Evolutionary conservation across 176 grass and related monocot genomes (phyloP), one percentile per base, ranked within the genome.

Genomic region (Chrysopogon serrulatus): DNA sequence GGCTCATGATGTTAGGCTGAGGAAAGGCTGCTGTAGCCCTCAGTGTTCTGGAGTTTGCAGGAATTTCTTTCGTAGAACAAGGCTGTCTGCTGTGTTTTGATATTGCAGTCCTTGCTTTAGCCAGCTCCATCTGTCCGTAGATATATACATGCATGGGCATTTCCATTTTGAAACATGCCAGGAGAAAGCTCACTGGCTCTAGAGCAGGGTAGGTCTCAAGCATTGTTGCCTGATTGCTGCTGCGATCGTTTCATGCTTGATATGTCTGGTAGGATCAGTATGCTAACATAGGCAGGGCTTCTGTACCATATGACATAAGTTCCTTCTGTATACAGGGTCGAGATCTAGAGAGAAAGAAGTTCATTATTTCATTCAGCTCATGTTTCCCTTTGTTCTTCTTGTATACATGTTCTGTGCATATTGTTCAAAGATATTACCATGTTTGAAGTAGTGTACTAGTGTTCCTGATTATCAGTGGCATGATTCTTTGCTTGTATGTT

Each of bases 221-320:
- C 80, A 76, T 87, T 26, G 24, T 61, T 70, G 74, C 16, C 27
- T 68, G 79, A 87, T 87, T 83, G 74, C 74, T 87, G 70, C 68
- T 87, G 69, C 69, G 9, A 91, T 87, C 76, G 45, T 83, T 68
- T 39, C 49, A 68, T 91, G 89, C 85, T 91, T 91, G 80, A 84
- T 72, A 64, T 90, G 48, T 60, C 69, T 63, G 82, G 69, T 91
- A 91, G 89, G 40, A 80, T 87, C 63, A 84, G 80, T 79, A 87
- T 91, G 62, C 85, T 91, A 76, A 91, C 89, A 70, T 87, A 84
- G 80, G 89, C 70, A 84, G 85, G 49, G 81, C 80, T 87, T 91
- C 45, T 91, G 89, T 91, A 87, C 73, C 76, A 91, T 87, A 87
- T 84, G 76, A 84, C 85, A 75, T 90, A 76, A 91, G 68, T 76